Percentiles rank a stretch among this genome's conserved stretches.
phyloP scores from a whole-genome alignment of 2,329 filamentous ascomycete species.

The Phialophora tarda region DNA sequence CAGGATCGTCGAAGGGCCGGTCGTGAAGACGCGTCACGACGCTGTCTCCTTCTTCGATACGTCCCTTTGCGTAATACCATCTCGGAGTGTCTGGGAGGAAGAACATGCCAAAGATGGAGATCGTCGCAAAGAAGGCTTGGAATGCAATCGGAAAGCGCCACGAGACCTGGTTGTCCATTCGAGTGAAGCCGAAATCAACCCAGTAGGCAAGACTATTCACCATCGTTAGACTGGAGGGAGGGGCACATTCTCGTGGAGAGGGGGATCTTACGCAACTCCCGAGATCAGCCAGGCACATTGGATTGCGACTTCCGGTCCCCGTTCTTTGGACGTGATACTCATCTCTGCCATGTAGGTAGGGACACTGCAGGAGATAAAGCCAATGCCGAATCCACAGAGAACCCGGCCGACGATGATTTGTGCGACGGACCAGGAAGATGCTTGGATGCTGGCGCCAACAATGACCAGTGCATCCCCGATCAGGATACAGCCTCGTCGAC shows the following conservation, averaged over 20 bases:
- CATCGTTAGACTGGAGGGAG: neutral
- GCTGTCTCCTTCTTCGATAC: conserved; percentile 39
- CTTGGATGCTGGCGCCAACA: conserved; percentile 43
- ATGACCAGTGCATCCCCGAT: conserved; percentile 40
- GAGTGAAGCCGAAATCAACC: conserved; percentile 40
- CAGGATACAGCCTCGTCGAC: conserved; percentile 43
- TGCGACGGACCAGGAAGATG: conserved; percentile 40
- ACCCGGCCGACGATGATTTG: conserved; percentile 39
- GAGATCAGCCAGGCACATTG: conserved; percentile 42
- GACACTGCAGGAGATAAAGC: conserved; percentile 43
- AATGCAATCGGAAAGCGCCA: conserved; percentile 45
- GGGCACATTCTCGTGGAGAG: neutral
- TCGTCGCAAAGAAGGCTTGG: conserved; percentile 41
- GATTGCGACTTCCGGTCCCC: conserved; percentile 41
- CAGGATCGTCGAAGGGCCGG: conserved; percentile 31
- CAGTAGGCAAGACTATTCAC: conserved; percentile 42
- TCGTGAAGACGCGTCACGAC: conserved; percentile 36
- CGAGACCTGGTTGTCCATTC: conserved; percentile 43
- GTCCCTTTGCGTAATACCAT: conserved; percentile 42
- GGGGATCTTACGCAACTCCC: conserved; percentile 34
- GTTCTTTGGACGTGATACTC: conserved; percentile 40
- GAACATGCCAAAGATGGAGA: conserved; percentile 37
- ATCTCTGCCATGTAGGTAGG: conserved; percentile 46
- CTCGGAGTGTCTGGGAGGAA: conserved; percentile 43
- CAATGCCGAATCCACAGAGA: conserved; percentile 47